Conservation (phyloP, 306 rosid genomes). For the Aeschynomene evenia region DNA sequence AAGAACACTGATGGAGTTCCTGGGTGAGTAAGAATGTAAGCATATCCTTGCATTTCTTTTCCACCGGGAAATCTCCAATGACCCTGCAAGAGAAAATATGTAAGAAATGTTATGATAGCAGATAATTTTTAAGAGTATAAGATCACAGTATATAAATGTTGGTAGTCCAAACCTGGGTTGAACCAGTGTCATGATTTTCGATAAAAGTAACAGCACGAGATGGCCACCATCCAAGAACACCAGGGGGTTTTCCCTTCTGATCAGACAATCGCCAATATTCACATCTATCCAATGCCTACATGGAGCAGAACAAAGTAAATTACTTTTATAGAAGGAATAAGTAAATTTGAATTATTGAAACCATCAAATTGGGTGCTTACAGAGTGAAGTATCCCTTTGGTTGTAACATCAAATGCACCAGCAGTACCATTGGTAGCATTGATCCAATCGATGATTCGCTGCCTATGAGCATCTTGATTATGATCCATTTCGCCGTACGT, state of each 20-base stretch:
- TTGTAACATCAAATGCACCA: conserved; percentile 97
- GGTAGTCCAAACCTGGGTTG: conserved; percentile 77
- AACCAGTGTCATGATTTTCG: conserved; percentile 98
- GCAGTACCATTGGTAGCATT: conserved; percentile 79
- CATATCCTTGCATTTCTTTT: conserved; percentile 98
- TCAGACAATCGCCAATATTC: conserved; percentile 99
- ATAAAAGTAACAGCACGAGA: conserved; percentile 98
- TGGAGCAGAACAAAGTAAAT: not conserved
- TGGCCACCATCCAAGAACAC: conserved; percentile 99
- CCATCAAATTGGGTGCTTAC: conserved; percentile 53
- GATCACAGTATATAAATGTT: not conserved
- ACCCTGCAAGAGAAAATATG: conserved; percentile 63
- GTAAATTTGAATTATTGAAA: conserved; percentile 7
- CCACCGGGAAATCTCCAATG: conserved; percentile 95
- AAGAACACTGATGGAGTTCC: conserved; percentile 91
- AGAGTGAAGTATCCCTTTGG: conserved; percentile 94
- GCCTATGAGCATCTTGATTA: conserved; percentile 97
- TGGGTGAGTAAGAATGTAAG: conserved; percentile 96
- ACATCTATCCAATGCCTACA: conserved; percentile 74
- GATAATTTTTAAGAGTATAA: no score
- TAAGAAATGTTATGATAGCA: conserved; percentile 8
- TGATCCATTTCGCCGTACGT: conserved; percentile 87
- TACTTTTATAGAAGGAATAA: not conserved
- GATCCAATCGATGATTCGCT: conserved; percentile 96
- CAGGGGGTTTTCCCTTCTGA: conserved; percentile 89